phyloP scores from a whole-genome alignment of 305 asterid species.

The Solanum hybrid region DNA sequence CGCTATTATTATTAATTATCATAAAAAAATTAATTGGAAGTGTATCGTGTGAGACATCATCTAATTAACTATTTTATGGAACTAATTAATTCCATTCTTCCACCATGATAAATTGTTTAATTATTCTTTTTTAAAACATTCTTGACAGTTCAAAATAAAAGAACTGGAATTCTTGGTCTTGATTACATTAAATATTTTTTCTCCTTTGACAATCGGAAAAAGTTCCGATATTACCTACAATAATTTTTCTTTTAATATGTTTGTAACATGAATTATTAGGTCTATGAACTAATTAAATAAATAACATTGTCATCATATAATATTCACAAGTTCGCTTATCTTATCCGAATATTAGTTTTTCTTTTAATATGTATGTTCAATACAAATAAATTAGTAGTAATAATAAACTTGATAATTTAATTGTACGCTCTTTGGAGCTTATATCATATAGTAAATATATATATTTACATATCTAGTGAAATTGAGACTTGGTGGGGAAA shows the following conservation, averaged over 20 bases:
- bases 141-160: not conserved
- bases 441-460: too few species aligned
- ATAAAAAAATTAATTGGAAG: not conserved
- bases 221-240: not conserved
- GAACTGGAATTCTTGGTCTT: not conserved
- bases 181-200: not conserved
- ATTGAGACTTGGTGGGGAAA: too few species aligned
- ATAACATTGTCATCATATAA: not conserved
- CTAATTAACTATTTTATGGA: not conserved
- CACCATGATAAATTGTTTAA: not conserved
- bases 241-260: not conserved
- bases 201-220: not conserved
- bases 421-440: not conserved
- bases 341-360: not conserved
- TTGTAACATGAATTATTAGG: not conserved
- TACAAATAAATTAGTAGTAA: not conserved
- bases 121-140: not conserved
- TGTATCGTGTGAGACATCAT: not conserved
- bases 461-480: too few species aligned
- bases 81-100: not conserved
- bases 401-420: too few species aligned
- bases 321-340: not conserved
- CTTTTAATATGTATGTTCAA: not conserved
- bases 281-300: not conserved
- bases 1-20: not conserved